Percentiles rank a stretch among this genome's conserved stretches.
phyloP scores from a whole-genome alignment of 495 filamentous ascomycete species.

The Daldinia concentrica region DNA sequence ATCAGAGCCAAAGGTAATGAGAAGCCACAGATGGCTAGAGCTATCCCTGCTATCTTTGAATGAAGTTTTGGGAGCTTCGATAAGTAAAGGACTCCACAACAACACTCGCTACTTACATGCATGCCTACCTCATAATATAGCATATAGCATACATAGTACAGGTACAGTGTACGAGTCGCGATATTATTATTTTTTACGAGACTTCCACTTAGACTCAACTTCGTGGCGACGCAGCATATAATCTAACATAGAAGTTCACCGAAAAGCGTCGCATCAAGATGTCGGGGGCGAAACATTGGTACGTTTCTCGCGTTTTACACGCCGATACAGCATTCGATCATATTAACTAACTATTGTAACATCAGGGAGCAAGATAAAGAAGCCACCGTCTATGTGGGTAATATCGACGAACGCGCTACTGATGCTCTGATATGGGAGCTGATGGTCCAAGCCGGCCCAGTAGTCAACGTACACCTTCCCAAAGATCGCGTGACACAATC shows the following conservation, averaged over 20 bases:
- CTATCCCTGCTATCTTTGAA: not conserved
- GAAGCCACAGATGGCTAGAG: constrained; percentile 3
- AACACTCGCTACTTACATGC: not conserved
- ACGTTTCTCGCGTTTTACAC: constrained; percentile 38
- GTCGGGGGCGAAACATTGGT: constrained; percentile 86
- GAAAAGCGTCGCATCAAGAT: constrained; percentile 52
- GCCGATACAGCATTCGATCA: constrained; percentile 7
- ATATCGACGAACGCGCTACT: constrained; percentile 94
- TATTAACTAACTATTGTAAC: constrained; percentile 6
- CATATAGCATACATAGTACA: not conserved
- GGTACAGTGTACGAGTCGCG: not conserved
- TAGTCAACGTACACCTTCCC: constrained; percentile 96
- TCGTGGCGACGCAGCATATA: not conserved
- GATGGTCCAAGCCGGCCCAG: constrained; percentile 95
- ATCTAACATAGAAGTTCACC: not conserved
- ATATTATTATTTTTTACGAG: not conserved
- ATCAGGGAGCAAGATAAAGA: constrained; percentile 98
- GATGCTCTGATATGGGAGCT: constrained; percentile 95
- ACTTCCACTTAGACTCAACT: not conserved
- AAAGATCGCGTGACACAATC: constrained; percentile 96
- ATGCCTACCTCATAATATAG: not conserved
- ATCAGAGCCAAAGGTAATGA: not conserved
- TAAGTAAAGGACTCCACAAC: not conserved
- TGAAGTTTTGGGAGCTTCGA: not conserved
- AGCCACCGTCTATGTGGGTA: constrained; percentile 97